Conservation (phyloP, 2,329 filamentous ascomycete genomes). For the Ophiostoma australiae region DNA sequence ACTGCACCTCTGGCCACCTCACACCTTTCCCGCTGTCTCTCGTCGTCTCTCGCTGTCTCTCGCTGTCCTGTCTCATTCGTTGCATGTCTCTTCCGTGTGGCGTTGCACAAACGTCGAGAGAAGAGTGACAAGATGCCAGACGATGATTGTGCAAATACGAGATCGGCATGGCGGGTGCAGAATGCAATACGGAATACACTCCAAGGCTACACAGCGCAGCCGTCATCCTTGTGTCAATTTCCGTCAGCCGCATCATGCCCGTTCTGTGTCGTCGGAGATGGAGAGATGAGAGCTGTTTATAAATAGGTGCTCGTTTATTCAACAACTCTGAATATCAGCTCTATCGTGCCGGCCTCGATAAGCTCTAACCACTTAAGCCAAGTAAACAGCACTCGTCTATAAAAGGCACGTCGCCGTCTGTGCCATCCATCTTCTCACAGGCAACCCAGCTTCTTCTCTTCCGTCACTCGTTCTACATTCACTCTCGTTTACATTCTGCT, state of each 20-base stretch:
- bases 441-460: background rate
- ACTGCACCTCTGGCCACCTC: too few species aligned
- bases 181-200: background rate
- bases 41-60: background rate
- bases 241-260: background rate
- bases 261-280: background rate
- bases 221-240: conserved; percentile 6
- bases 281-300: background rate
- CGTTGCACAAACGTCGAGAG: background rate
- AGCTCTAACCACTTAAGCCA: background rate
- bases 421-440: background rate
- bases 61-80: background rate
- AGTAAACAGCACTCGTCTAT: background rate
- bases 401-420: background rate
- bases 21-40: background rate
- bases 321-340: background rate
- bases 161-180: background rate
- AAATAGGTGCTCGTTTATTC: background rate
- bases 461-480: background rate
- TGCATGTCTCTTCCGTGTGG: background rate
- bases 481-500: background rate
- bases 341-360: background rate
- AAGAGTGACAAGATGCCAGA: background rate
- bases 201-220: background rate
- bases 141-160: background rate